Conservation (phyloP, 2,329 filamentous ascomycete genomes). For the Calonectria ilicicola region DNA sequence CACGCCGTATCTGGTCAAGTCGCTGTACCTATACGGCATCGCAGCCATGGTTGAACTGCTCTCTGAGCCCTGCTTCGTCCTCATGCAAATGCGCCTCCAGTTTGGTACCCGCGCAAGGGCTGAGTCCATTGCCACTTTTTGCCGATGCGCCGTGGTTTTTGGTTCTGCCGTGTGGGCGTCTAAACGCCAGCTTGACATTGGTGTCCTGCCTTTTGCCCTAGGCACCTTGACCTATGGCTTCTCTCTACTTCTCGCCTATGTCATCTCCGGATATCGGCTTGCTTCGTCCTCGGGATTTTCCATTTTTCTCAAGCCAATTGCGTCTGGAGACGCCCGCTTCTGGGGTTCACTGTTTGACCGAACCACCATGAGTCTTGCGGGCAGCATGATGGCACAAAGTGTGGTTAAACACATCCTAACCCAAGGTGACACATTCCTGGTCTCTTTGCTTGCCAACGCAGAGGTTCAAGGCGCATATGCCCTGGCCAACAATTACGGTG, state of each 20-base stretch:
- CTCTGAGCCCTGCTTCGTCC: slow-evolving; percentile 89
- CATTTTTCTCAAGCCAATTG: slow-evolving; percentile 65
- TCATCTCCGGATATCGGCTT: slow-evolving; percentile 68
- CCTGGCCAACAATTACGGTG: slow-evolving; percentile 93
- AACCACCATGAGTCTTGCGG: slow-evolving; percentile 77
- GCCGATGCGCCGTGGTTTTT: slow-evolving; percentile 82
- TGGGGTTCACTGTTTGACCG: slow-evolving; percentile 73
- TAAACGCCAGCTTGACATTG: slow-evolving; percentile 62
- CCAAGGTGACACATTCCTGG: slow-evolving; percentile 91
- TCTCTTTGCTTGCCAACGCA: slow-evolving; percentile 81
- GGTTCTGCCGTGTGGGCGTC: slow-evolving; percentile 75
- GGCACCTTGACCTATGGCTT: slow-evolving; percentile 85
- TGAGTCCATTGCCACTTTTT: slow-evolving; percentile 84
- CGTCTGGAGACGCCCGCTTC: slow-evolving; percentile 52
- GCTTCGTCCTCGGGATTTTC: slow-evolving; percentile 74
- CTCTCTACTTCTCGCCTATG: slow-evolving; percentile 78
- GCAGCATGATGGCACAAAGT: slow-evolving; percentile 89
- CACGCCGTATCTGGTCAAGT: slow-evolving; percentile 72
- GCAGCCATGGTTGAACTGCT: slow-evolving; percentile 79
- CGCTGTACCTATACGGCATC: slow-evolving; percentile 66
- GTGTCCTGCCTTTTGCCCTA: slow-evolving; percentile 88
- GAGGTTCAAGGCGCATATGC: slow-evolving; percentile 91
- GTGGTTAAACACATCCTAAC: slow-evolving; percentile 93
- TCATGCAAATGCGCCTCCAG: slow-evolving; percentile 83
- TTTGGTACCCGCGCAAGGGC: slow-evolving; percentile 85